These are phyloP conservation scores for Mrakia gelida DNA, from an alignment of 768 basidiomycete species.

Conservation along the genomic window DNA sequence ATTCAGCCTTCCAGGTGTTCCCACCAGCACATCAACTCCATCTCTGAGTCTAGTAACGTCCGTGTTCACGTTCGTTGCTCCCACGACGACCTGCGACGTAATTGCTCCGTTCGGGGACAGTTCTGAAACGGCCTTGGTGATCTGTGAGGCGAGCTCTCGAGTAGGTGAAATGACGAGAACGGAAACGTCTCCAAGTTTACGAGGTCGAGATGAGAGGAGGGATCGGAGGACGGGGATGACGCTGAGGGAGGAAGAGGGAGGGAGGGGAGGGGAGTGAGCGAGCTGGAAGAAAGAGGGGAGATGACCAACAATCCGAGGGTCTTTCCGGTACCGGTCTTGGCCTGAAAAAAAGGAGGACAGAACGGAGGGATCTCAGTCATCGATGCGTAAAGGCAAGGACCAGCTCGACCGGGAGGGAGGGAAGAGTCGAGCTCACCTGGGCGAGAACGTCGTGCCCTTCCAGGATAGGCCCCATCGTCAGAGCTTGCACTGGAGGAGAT, in stretches of 20 bases:
- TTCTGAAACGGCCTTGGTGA: constrained; percentile 72
- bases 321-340: constrained; percentile 85
- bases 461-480: constrained; percentile 13
- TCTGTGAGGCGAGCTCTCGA: constrained; percentile 82
- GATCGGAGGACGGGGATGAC: constrained; percentile 79
- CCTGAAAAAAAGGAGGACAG: constrained; percentile 45
- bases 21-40: constrained; percentile 74
- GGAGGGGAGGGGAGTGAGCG: not conserved
- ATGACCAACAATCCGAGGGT: constrained; percentile 61
- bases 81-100: constrained; percentile 65
- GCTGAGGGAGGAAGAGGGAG: constrained; percentile 26
- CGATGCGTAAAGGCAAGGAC: no score
- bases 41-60: constrained; percentile 56
- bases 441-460: constrained; percentile 18
- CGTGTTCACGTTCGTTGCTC: constrained; percentile 66
- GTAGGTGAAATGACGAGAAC: constrained; percentile 81
- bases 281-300: not conserved
- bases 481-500: not conserved
- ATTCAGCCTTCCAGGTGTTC: constrained; percentile 77
- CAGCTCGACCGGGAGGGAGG: not conserved
- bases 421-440: constrained; percentile 6
- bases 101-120: constrained; percentile 49
- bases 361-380: not conserved
- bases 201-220: constrained; percentile 54
- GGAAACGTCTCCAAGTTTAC: constrained; percentile 54